These are phyloP conservation scores for Metarhizium humberi DNA, from an alignment of 2,329 filamentous ascomycete species.

Conservation along the genomic window DNA sequence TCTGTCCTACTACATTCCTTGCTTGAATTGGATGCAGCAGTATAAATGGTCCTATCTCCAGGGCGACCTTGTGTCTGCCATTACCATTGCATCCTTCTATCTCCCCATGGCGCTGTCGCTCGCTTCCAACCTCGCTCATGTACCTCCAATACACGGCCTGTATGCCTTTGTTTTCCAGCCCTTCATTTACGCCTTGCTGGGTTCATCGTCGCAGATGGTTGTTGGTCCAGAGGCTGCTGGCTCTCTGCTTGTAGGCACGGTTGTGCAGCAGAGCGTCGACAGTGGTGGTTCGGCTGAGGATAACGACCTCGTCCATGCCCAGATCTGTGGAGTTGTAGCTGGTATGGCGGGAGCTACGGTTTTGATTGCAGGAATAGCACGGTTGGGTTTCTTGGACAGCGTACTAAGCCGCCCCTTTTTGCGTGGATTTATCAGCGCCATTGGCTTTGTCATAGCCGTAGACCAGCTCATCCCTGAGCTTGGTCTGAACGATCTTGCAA, in stretches of 20 bases:
- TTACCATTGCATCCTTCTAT: slow-evolving; percentile 98
- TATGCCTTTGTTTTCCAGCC: slow-evolving; percentile 94
- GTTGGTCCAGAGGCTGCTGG: slow-evolving; percentile 93
- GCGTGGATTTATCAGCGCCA: slow-evolving; percentile 91
- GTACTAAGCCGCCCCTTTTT: slow-evolving; percentile 89
- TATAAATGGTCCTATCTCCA: slow-evolving; percentile 75
- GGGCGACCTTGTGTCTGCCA: slow-evolving; percentile 77
- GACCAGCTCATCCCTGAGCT: slow-evolving; percentile 90
- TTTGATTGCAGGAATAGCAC: slow-evolving; percentile 73
- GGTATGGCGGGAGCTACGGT: slow-evolving; percentile 84
- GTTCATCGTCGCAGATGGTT: slow-evolving; percentile 86
- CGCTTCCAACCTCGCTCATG: slow-evolving; percentile 83
- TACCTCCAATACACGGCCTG: slow-evolving; percentile 86
- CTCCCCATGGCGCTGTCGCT: slow-evolving; percentile 94
- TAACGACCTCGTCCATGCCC: slow-evolving; percentile 59
- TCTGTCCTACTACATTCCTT: slow-evolving; percentile 85
- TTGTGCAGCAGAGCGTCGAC: slow-evolving; percentile 70
- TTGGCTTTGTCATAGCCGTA: slow-evolving; percentile 91
- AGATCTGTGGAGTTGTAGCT: slow-evolving; percentile 80
- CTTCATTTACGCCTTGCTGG: slow-evolving; percentile 80
- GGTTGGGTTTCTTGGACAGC: slow-evolving; percentile 88
- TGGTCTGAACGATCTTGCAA: slow-evolving; percentile 61
- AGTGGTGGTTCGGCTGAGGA: slow-evolving; percentile 55
- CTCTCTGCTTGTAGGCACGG: slow-evolving; percentile 79
- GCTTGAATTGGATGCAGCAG: slow-evolving; percentile 81